phyloP scores from a whole-genome alignment of 768 basidiomycete species.

The Lactarius sanguifluus region DNA sequence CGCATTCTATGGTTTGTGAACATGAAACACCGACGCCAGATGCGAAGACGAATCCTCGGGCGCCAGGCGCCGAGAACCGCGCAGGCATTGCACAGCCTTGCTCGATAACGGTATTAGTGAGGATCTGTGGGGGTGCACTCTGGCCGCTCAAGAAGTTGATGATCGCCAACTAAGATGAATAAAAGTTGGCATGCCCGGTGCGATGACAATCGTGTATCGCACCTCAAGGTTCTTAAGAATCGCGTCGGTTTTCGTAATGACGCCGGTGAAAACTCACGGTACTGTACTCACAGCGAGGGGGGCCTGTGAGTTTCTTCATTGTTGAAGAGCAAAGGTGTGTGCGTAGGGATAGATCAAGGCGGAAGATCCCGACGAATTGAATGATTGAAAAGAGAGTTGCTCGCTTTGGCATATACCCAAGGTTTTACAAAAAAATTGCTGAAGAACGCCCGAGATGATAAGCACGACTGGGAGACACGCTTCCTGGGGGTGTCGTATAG shows the following conservation, averaged over 20 bases:
- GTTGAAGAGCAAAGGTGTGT: slow-evolving; percentile 4
- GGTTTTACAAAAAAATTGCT: too few relatives aligned
- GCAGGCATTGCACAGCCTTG: slow-evolving; percentile 38
- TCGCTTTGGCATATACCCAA: too few relatives aligned
- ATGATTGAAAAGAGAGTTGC: too few relatives aligned
- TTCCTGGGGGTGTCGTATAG: neutral
- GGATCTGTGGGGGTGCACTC: slow-evolving; percentile 24
- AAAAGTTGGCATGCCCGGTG: slow-evolving; percentile 33
- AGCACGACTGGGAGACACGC: too few relatives aligned
- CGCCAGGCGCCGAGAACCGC: slow-evolving; percentile 38
- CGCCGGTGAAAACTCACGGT: neutral
- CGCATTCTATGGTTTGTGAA: slow-evolving; percentile 33
- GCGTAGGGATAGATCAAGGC: neutral
- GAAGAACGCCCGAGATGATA: too few relatives aligned
- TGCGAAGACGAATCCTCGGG: slow-evolving; percentile 38
- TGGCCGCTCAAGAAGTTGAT: slow-evolving; percentile 32
- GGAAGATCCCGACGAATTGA: too few relatives aligned
- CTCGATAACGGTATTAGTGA: slow-evolving; percentile 25
- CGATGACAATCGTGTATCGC: slow-evolving; percentile 27
- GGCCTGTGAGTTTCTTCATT: slow-evolving; percentile 1
- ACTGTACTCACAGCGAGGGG: neutral
- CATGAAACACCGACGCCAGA: slow-evolving; percentile 42
- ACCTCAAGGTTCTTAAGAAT: slow-evolving; percentile 29
- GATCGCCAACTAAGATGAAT: slow-evolving; percentile 38
- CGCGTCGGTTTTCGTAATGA: neutral